Evolutionary conservation across 148 eudicot species (phyloP), one percentile per base, ranked within the genome.

Genomic region (Silene conica): DNA sequence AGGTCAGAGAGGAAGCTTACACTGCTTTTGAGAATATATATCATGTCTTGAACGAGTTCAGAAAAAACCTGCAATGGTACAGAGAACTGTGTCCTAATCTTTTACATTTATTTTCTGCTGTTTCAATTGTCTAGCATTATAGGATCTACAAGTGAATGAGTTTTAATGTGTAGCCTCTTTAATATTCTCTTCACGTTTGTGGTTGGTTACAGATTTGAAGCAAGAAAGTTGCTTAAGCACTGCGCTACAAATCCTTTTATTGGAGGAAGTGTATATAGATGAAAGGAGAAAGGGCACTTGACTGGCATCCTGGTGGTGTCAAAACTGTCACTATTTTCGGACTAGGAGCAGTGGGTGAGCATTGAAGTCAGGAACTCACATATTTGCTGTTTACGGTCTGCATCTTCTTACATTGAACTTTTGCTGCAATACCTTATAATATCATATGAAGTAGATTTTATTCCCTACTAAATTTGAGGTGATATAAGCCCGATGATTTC

Each of bases 331-430:
- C n/a, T n/a, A n/a, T n/a, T n/a, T n/a, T n/a, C n/a, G n/a, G n/a
- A n/a, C n/a, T n/a, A n/a, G n/a, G n/a, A n/a, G n/a, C n/a, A n/a
- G n/a, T n/a, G n/a, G n/a, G n/a, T n/a, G n/a, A n/a, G n/a, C n/a
- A 77, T 79, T 95, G 81, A 95, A 89, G 79, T 78, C 99, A 41
- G 99, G 99, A 78, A 92, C 94, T 68, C 99, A 95, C 81, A 92
- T 95, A 84, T 95, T 95, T 69, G 99, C 97, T 45, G 92, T 95
- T 65, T 95, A 95, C 86, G 99, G 99, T 95, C 61, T 68, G 89
- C 60, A 71, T 63, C 69, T 12, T 12, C 77, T 26, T 28, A 10
- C 73, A 7, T 20, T 74, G 21, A 70, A 65, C 26, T 74, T 63
- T 70, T 52, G 55, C 43, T 69, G 67, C 78, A 57, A 14, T 56